Conservation (phyloP, 139 green algal species). For the Coelastrella sp. region DNA sequence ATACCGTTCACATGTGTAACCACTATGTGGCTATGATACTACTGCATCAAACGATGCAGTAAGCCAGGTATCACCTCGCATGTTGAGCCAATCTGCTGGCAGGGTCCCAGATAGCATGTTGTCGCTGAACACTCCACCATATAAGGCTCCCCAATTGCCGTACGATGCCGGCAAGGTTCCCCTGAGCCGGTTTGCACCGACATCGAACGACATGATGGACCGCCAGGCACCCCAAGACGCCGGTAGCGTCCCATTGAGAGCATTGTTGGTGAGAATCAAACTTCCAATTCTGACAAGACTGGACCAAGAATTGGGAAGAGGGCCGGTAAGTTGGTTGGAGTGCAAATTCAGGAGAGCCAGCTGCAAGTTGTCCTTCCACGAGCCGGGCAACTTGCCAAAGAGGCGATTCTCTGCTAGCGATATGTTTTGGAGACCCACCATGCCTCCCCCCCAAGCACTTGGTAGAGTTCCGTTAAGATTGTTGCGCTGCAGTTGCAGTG, state of each 20-base stretch:
- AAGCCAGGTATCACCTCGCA: too few species aligned
- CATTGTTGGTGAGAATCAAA: background rate
- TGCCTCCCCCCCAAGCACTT: background rate
- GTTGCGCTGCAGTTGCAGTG: background rate
- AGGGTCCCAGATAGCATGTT: too few species aligned
- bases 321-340: too few species aligned
- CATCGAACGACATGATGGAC: background rate
- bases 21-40: too few species aligned
- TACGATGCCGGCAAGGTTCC: too few species aligned
- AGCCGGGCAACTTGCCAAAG: too few species aligned
- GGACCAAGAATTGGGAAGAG: background rate
- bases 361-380: background rate
- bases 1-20: too few species aligned
- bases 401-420: too few species aligned
- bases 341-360: background rate
- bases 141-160: background rate
- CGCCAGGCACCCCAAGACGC: too few species aligned
- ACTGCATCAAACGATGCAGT: too few species aligned
- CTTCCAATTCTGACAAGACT: background rate
- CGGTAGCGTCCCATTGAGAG: background rate
- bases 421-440: background rate
- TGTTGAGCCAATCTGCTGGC: too few species aligned
- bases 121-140: background rate
- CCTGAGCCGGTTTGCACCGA: background rate
- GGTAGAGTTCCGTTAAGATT: too few species aligned